Percentiles rank a stretch among this genome's conserved stretches.
Evolutionary conservation across 2,329 filamentous ascomycete genomes (phyloP).

Genomic region (Teratosphaeria pseudoeucalypti): DNA sequence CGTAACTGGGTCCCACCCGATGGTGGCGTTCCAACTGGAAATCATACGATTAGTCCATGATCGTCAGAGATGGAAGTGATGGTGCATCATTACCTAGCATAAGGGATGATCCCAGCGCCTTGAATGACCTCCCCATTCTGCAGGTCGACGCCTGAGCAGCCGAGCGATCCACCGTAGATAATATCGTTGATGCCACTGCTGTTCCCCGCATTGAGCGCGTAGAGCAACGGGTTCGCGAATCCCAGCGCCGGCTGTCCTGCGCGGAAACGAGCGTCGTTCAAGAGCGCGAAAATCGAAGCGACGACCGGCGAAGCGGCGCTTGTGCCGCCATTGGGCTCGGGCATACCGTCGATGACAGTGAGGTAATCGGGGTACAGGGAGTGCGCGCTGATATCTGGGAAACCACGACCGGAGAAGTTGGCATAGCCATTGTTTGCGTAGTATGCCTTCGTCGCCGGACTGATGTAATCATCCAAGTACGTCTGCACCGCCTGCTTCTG

Average conservation of each 20-base stretch:
- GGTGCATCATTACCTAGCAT: conserved; percentile 1
- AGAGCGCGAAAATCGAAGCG: conserved; percentile 47
- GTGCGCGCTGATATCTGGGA: conserved; percentile 36
- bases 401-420: conserved; percentile 24
- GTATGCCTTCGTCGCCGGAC: conserved; percentile 9
- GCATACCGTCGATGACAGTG: conserved; percentile 30
- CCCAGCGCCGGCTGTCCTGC: conserved; percentile 35
- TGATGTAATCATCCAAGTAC: conserved; percentile 12
- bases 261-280: conserved; percentile 51
- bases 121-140: conserved; percentile 4
- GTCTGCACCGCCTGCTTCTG: conserved; percentile 29
- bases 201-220: conserved; percentile 24
- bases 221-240: conserved; percentile 52
- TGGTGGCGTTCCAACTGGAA: conserved; percentile 7
- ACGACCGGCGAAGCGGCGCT: conserved; percentile 48
- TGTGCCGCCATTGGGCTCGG: conserved; percentile 30
- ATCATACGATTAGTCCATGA: neutral
- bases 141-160: conserved; percentile 10
- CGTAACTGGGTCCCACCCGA: conserved; percentile 25
- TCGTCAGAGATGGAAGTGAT: neutral
- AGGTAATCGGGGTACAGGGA: conserved; percentile 28
- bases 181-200: conserved; percentile 40
- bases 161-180: conserved; percentile 22
- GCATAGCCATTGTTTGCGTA: conserved; percentile 10
- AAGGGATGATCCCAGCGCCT: conserved; percentile 13